Evolutionary conservation across 2,329 filamentous ascomycete species (phyloP).

Genomic region (Phyllosticta citriasiana): DNA sequence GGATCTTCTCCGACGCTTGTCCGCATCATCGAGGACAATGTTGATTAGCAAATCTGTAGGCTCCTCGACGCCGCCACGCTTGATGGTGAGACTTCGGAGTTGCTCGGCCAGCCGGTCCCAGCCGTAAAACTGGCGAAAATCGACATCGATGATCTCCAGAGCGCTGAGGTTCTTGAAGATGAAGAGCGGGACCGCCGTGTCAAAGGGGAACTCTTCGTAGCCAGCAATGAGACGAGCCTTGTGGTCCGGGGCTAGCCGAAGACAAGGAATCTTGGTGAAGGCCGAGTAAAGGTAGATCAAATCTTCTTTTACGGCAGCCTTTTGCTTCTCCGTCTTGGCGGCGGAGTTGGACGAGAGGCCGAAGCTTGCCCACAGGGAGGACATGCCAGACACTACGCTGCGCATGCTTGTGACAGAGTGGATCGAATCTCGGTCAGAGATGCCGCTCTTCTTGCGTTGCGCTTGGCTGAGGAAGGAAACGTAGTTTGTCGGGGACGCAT

Average conservation of each 20-base stretch:
- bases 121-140: conserved; percentile 93
- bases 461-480: conserved; percentile 87
- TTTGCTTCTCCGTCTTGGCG: conserved; percentile 81
- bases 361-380: conserved; percentile 80
- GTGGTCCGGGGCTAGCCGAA: conserved; percentile 85
- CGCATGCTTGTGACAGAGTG: conserved; percentile 93
- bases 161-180: conserved; percentile 95
- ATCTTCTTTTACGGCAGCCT: conserved; percentile 73
- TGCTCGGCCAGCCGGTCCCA: conserved; percentile 94
- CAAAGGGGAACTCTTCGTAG: conserved; percentile 96
- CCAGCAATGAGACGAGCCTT: conserved; percentile 81
- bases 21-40: conserved; percentile 93
- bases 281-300: conserved; percentile 95
- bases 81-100: conserved; percentile 77
- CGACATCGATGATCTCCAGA: conserved; percentile 87
- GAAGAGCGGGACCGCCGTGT: conserved; percentile 91
- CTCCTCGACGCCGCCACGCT: conserved; percentile 79
- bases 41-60: conserved; percentile 82
- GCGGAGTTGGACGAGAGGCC: conserved; percentile 71
- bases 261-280: conserved; percentile 94
- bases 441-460: conserved; percentile 66
- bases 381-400: conserved; percentile 97
- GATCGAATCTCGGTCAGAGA: conserved; percentile 80
- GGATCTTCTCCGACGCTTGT: conserved; percentile 77
- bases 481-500: conserved; percentile 79